Evolutionary conservation across 768 basidiomycete species (phyloP).

Genomic region (Pleurotus pulmonarius): DNA sequence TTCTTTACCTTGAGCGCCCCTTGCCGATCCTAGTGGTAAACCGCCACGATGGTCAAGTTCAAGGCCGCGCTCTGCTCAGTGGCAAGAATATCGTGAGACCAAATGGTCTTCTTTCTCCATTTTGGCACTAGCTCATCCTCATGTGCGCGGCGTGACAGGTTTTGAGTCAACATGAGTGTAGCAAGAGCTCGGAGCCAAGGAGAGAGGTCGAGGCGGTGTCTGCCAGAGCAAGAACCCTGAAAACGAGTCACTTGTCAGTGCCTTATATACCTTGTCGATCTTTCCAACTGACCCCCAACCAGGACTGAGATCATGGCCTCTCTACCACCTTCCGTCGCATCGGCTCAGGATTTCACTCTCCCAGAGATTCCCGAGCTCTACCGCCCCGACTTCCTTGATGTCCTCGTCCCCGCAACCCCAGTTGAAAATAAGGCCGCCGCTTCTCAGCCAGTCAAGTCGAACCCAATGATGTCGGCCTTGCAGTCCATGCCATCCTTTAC

Average conservation of each 20-base stretch:
- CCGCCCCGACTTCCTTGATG: conserved; percentile 51
- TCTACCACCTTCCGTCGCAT: conserved; percentile 8
- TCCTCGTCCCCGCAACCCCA: conserved; percentile 38
- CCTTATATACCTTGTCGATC: not conserved
- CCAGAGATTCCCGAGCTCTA: conserved; percentile 59
- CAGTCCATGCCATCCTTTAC: conserved; percentile 36
- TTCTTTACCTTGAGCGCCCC: too few species aligned
- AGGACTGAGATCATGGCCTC: not conserved
- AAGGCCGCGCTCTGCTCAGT: too few species aligned
- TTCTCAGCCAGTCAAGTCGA: conserved; percentile 10
- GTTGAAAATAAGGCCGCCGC: conserved; percentile 10
- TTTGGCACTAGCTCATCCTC: too few species aligned
- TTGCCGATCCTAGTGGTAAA: too few species aligned
- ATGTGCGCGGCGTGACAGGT: too few species aligned
- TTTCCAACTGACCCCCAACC: not conserved
- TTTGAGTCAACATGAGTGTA: not conserved
- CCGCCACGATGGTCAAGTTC: too few species aligned
- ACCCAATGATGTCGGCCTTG: conserved; percentile 57
- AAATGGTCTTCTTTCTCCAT: too few species aligned
- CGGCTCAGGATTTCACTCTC: conserved; percentile 44
- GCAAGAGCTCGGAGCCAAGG: too few species aligned
- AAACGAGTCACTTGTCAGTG: not conserved
- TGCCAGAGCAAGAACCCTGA: not conserved
- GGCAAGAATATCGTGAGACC: too few species aligned
- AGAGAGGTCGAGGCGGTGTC: not conserved